Evolutionary conservation across 139 green algal species (phyloP).

Genomic region (Tetradesmus lagerheimii): DNA sequence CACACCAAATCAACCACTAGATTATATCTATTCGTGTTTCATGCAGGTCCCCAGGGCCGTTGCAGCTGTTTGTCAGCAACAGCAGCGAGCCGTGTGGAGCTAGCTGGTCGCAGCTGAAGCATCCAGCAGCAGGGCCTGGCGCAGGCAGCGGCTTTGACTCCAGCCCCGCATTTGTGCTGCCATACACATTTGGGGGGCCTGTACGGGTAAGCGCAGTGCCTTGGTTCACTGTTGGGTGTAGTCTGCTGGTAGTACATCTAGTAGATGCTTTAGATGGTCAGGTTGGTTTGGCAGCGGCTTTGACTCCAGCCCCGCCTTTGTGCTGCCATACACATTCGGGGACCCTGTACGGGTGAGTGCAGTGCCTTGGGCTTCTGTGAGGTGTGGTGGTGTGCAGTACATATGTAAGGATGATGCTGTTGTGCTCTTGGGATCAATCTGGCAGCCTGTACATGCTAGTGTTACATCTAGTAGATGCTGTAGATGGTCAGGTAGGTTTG

Average conservation of each 20-base stretch:
- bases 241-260: no score
- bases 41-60: neutral
- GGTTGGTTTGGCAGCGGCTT: neutral
- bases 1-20: no score
- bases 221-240: no score
- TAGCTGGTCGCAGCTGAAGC: neutral
- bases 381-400: no score
- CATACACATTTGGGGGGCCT: neutral
- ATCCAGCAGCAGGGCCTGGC: conserved; percentile 4
- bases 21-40: no score
- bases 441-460: no score
- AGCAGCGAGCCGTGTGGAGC: neutral
- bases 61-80: conserved; percentile 22
- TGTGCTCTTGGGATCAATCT: no score
- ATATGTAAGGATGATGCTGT: no score
- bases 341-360: neutral
- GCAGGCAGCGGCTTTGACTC: conserved; percentile 3
- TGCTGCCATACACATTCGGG: conserved; percentile 3
- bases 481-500: no score
- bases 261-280: no score
- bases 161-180: conserved; percentile 27
- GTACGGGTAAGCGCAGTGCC: neutral
- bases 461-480: no score
- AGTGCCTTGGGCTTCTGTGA: no score
- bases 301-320: conserved; percentile 35